Conservation (phyloP, 75 land plant species). For the Pinus tabuliformis region DNA sequence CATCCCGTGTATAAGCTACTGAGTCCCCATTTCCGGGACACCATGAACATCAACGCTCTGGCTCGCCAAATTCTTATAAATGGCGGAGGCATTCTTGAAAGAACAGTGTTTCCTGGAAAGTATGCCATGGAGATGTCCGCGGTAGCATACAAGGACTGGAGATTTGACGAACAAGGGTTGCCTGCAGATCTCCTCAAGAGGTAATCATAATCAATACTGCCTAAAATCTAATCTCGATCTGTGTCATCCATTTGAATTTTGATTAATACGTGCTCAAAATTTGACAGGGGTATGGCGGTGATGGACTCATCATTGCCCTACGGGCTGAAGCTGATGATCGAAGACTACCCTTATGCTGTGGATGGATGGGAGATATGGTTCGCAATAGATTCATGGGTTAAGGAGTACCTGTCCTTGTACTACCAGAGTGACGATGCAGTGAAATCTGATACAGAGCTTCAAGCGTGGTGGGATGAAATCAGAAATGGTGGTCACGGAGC, state of each 20-base stretch:
- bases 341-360: constrained; percentile 58
- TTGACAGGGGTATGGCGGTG: constrained; percentile 55
- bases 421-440: constrained; percentile 32
- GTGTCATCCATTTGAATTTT: neutral
- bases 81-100: constrained; percentile 61
- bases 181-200: constrained; percentile 66
- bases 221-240: neutral
- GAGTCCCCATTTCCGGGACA: constrained; percentile 73
- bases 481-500: constrained; percentile 34
- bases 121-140: constrained; percentile 61
- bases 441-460: constrained; percentile 41
- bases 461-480: constrained; percentile 55
- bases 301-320: constrained; percentile 23
- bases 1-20: constrained; percentile 73
- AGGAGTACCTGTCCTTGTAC: constrained; percentile 42
- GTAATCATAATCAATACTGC: constrained; percentile 2
- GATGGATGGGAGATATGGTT: constrained; percentile 52
- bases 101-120: constrained; percentile 30
- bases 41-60: constrained; percentile 72
- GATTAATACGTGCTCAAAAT: neutral
- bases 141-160: constrained; percentile 46
- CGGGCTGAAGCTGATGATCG: constrained; percentile 51
- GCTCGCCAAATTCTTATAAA: constrained; percentile 53
- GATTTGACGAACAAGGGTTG: constrained; percentile 51
- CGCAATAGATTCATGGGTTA: neutral